These are phyloP conservation scores for Fusarium bulbicola DNA, from an alignment of 2,329 filamentous ascomycete genomes.

Conservation along the genomic window DNA sequence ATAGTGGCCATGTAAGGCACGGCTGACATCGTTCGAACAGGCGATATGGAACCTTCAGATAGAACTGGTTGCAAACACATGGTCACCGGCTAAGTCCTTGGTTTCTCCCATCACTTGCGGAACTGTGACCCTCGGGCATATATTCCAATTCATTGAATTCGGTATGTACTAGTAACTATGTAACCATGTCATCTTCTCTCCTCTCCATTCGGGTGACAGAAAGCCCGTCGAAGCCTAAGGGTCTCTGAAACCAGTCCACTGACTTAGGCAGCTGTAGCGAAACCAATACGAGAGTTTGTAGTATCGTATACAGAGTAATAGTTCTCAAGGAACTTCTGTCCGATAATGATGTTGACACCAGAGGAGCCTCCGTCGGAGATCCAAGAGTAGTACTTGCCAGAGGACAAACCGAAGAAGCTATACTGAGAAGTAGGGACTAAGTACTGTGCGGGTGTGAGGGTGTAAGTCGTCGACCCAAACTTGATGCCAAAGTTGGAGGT, in stretches of 20 bases:
- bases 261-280: not conserved
- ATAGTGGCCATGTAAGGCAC: no score
- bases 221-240: fast-evolving
- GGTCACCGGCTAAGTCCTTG: fast-evolving
- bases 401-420: not conserved
- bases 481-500: not conserved
- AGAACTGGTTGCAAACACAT: no score
- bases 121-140: not conserved
- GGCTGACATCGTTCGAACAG: no score
- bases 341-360: not conserved
- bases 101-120: not conserved
- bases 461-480: not conserved
- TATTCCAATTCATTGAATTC: fast-evolving
- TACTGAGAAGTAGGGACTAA: not conserved
- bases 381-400: not conserved
- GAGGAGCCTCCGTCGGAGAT: not conserved
- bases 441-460: not conserved
- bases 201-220: fast-evolving
- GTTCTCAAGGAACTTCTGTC: slow-evolving; percentile 4
- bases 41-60: no score
- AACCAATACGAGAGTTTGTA: not conserved
- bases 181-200: no score
- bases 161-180: not conserved
- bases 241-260: fast-evolving
- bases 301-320: not conserved